A percentile compares a stretch with the other conserved stretches of the same genome.
Conservation (phyloP, 2,329 filamentous ascomycete species). For the Alternaria sp. region DNA sequence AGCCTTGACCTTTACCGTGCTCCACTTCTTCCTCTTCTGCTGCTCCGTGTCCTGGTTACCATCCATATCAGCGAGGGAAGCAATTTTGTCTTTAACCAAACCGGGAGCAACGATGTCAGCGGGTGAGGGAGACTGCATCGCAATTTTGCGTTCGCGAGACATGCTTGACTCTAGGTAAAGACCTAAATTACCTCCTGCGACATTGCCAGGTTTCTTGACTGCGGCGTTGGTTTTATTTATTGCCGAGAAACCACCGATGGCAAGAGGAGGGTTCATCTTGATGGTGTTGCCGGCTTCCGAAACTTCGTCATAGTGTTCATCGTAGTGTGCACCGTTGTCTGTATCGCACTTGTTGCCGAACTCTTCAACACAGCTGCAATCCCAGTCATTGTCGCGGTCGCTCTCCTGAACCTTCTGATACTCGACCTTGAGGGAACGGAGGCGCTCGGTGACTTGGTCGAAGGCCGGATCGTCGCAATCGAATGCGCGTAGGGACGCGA, state of each 20-base stretch:
- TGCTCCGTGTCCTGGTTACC: not conserved
- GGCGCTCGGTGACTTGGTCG: not conserved
- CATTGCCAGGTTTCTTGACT: not conserved
- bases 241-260: not conserved
- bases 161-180: not conserved
- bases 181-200: not conserved
- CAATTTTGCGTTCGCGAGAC: not conserved
- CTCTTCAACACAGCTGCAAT: not conserved
- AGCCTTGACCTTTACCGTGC: not conserved
- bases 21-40: conserved; percentile 3
- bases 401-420: not conserved
- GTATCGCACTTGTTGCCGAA: not conserved
- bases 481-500: not conserved
- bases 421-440: not conserved
- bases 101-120: not conserved
- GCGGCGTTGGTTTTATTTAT: not conserved
- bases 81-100: not conserved
- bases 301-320: not conserved
- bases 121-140: not conserved
- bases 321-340: not conserved
- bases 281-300: not conserved
- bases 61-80: not conserved
- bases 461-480: not conserved
- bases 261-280: not conserved
- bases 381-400: not conserved